phyloP scores from a whole-genome alignment of 306 rosid genomes.

The Arachis hypogaea region DNA sequence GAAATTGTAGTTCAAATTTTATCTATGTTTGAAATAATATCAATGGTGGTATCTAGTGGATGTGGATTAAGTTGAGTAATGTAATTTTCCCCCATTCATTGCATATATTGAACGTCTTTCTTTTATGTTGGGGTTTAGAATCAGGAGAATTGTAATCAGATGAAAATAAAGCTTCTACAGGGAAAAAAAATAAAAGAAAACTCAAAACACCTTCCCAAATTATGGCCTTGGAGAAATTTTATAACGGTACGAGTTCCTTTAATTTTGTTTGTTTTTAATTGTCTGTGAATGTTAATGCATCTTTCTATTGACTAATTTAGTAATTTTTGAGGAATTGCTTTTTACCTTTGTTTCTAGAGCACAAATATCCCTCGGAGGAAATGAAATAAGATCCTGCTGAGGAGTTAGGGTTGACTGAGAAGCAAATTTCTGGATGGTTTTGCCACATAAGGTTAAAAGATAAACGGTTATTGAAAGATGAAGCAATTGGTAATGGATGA shows the following conservation, averaged over 20 bases:
- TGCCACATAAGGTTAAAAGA: constrained; percentile 98
- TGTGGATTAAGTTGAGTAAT: too few relatives aligned
- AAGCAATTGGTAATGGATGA: constrained; percentile 67
- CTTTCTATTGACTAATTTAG: too few relatives aligned
- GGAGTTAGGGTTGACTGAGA: constrained; percentile 82
- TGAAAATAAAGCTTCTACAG: constrained; percentile 68
- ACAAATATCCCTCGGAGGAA: constrained; percentile 92
- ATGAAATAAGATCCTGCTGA: constrained; percentile 75
- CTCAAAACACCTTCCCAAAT: constrained; percentile 88
- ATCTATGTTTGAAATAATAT: too few relatives aligned
- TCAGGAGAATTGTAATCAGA: constrained; percentile 66
- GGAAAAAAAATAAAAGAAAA: constrained; percentile 75
- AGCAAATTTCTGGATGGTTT: constrained; percentile 99
- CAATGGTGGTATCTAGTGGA: too few relatives aligned
- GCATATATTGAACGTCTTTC: constrained; percentile 12
- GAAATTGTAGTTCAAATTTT: too few relatives aligned
- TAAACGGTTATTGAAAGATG: constrained; percentile 69
- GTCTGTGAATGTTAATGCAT: too few relatives aligned
- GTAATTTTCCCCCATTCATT: background rate
- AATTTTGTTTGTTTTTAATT: too few relatives aligned
- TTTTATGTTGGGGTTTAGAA: constrained; percentile 57
- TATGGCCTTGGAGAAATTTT: constrained; percentile 79
- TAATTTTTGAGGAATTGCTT: constrained; percentile 1
- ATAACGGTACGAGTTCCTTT: constrained; percentile 56
- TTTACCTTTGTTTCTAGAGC: constrained; percentile 55